These are phyloP conservation scores for Sclerotinia subarctica DNA, from an alignment of 2,329 filamentous ascomycete species.

Conservation along the genomic window DNA sequence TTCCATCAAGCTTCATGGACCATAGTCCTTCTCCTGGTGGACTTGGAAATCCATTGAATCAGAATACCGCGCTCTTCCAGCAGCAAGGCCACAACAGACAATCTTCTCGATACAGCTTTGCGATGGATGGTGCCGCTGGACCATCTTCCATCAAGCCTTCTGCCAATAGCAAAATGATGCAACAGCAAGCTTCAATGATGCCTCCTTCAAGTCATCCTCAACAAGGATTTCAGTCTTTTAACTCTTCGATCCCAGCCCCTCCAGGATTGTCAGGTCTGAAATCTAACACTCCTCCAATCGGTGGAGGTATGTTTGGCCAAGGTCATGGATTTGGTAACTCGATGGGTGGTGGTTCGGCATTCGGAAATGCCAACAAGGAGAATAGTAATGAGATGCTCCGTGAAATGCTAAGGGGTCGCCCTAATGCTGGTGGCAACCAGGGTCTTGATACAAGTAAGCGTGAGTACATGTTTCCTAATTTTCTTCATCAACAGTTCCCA, in stretches of 20 bases:
- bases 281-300: constrained; percentile 86
- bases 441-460: constrained; percentile 87
- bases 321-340: constrained; percentile 76
- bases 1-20: constrained; percentile 50
- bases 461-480: constrained; percentile 96
- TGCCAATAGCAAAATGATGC: constrained; percentile 77
- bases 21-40: constrained; percentile 53
- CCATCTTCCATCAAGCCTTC: constrained; percentile 66
- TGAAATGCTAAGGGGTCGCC: constrained; percentile 72
- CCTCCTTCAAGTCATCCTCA: constrained; percentile 53
- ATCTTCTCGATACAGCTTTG: constrained; percentile 83
- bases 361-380: constrained; percentile 70
- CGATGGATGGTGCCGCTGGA: constrained; percentile 66
- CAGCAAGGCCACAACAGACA: constrained; percentile 73
- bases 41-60: constrained; percentile 47
- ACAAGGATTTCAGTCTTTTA: constrained; percentile 70
- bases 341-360: constrained; percentile 53
- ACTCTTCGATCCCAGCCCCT: constrained; percentile 82
- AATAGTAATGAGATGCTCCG: constrained; percentile 72
- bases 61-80: constrained; percentile 51
- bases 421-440: constrained; percentile 62
- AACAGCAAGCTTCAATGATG: constrained; percentile 87
- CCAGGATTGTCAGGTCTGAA: constrained; percentile 78
- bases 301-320: constrained; percentile 83
- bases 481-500: constrained; percentile 81